Evolutionary conservation across 2,329 filamentous ascomycete species (phyloP), one percentile per base, ranked within the genome.

Genomic region (Microcera coccophila): DNA sequence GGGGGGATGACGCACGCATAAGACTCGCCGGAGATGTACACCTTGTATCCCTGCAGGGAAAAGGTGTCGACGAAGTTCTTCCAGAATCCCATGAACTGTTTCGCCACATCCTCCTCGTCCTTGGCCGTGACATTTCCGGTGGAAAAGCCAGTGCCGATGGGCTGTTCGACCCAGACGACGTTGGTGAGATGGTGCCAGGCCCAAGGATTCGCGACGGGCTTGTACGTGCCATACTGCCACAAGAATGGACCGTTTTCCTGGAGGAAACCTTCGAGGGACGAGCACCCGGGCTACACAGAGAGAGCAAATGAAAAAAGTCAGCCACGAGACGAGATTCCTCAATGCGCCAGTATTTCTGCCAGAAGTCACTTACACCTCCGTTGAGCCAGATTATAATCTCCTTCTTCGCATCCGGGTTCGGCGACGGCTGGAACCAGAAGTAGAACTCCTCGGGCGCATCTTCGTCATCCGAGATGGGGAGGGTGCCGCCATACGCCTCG

Each of bases 51-150:
- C 21, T 84, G 72, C 51, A 86, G 70, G 11, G 62, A 71, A 53
- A 87, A 87, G 0, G 79, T 81, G 26, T 84, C 71, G 44, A 86
- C 65, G 53, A 87, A 87, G 64, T 87, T 86, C 69, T 83, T 82
- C 72, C 79, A 87, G 66, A 87, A 90, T 37, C 81, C 81, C 8
- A 85, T 70, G 59, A 90, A 87, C 50, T 89, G 77, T 15, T 68
- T 64, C 0, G 83, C 82, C 2, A 82, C 72, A 50, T 87, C 83
- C 24, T 76, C 72, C 48, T 87, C 78, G 53, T 72, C 76, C 2
- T 69, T 78, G 3, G 82, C 82, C 0, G 74, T 83, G 3, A 79
- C 71, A 1, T 65, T 75, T 11, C 84, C 84, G 21, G 76, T 74
- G 0, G 78, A 76, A 61, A 85, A 88, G 9, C 85, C 85, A 2